Evolutionary conservation across 225 moss, liverwort and hornwort genomes (phyloP).

Genomic region (Marchantia paleacea): DNA sequence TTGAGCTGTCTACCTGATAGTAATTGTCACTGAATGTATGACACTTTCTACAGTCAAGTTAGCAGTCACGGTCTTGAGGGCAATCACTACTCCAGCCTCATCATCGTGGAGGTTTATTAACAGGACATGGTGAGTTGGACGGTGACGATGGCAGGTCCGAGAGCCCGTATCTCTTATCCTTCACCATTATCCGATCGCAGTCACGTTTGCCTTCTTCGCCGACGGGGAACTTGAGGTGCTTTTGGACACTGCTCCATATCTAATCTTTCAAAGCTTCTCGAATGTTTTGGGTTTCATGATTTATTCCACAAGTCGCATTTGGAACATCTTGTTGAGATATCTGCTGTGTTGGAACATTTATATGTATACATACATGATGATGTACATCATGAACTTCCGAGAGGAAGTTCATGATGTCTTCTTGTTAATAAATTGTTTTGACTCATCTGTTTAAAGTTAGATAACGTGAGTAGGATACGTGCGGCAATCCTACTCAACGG

Average conservation of each 20-base stretch:
- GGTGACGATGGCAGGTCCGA: constrained; percentile 51
- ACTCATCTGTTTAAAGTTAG: neutral
- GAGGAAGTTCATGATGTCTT: too few relatives aligned
- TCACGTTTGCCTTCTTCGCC: constrained; percentile 80
- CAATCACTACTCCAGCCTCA: neutral
- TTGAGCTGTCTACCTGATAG: neutral
- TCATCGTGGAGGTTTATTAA: constrained; percentile 26
- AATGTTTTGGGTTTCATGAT: too few relatives aligned
- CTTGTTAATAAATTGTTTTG: neutral
- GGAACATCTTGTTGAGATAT: too few relatives aligned
- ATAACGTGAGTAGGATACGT: too few relatives aligned
- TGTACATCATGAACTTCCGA: too few relatives aligned
- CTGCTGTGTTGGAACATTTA: too few relatives aligned
- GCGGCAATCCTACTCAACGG: too few relatives aligned
- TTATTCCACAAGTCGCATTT: too few relatives aligned
- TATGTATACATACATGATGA: too few relatives aligned
- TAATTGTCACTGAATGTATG: too few relatives aligned
- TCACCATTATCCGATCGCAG: constrained; percentile 85
- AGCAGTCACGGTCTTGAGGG: neutral
- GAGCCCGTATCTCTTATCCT: constrained; percentile 73
- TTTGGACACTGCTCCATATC: neutral
- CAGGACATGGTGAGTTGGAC: constrained; percentile 11
- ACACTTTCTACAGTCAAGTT: too few relatives aligned
- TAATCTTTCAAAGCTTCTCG: too few relatives aligned
- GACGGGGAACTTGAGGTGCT: constrained; percentile 82